Evolutionary conservation across 2,329 filamentous ascomycete species (phyloP).

Genomic region (Epichloe sibirici): DNA sequence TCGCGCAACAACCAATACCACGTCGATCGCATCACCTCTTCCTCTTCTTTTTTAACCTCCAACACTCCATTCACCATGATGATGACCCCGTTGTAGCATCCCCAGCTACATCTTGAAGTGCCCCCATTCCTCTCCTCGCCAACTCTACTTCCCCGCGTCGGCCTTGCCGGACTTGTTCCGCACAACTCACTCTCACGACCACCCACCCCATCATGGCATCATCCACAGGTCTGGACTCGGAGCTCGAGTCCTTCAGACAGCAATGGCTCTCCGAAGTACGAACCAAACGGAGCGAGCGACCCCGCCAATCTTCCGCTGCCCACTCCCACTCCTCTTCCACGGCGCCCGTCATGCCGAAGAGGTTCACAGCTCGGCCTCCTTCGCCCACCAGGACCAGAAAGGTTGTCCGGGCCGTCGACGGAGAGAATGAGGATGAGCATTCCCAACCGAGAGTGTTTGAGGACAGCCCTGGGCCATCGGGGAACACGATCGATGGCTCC

Average conservation of each 20-base stretch:
- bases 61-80: neutral
- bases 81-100: neutral
- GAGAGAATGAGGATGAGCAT: slow-evolving; percentile 3
- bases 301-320: neutral
- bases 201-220: slow-evolving; percentile 3
- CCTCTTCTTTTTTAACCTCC: neutral
- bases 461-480: slow-evolving; percentile 6
- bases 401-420: slow-evolving; percentile 1
- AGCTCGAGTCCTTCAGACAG: slow-evolving; percentile 74
- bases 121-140: neutral
- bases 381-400: neutral
- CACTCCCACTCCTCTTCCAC: neutral
- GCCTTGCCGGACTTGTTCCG: slow-evolving; percentile 1
- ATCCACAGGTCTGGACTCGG: slow-evolving; percentile 36
- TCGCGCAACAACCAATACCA: neutral
- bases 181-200: neutral
- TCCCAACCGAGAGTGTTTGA: slow-evolving; percentile 9
- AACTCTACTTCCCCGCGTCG: neutral
- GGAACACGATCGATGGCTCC: slow-evolving; percentile 9
- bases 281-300: slow-evolving; percentile 14
- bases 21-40: neutral
- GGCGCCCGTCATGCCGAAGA: neutral
- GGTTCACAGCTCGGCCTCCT: neutral
- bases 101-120: neutral
- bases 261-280: slow-evolving; percentile 79